Base-by-base conservation (phyloP, 331 rosid genomes). In the Telfairia occidentalis region DNA sequence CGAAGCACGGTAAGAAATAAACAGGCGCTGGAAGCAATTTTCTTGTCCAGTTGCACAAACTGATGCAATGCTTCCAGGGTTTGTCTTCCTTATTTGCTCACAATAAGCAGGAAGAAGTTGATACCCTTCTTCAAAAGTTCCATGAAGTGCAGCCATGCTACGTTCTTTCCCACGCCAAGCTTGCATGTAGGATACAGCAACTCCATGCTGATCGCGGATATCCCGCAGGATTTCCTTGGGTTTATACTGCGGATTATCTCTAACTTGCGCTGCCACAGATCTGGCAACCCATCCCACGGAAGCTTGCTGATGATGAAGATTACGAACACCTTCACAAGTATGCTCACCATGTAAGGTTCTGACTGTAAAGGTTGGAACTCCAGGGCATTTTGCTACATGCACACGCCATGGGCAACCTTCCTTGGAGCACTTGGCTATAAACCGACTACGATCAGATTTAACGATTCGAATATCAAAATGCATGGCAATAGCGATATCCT, bases 141-240 rank as follows among this genome's bases (percentile, higher is more conserved):
- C 98, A 85, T 93, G 98, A 83, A 93, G 98, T 2, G 98, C 96
- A 65, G 98, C 97, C 97, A 93, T 93, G 85, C 98, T 93, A n/a
- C 98, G 90, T 66, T 93, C 98, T 86, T 93, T 93, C 77, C 98
- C 98, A 40, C 98, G 96, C 98, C 98, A 93, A 73, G 98, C 98
- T 89, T 93, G 98, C 98, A 93, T 93, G 84, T 93, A 93, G 71
- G 98, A 93, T 78, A 93, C 98, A 77, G 97, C 96, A 75, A 93
- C 98, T 77, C 98, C 98, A 75, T 93, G 98, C 88, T 89, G 91
- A 80, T 89, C 98, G 5, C 94, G 96, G 71, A 93, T 93, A 87
- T 91, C 97, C 78, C 92, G 92, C 72, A 93, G 81, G 77, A 93
- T 93, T 81, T 93, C 98, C 77, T 93, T 91, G 45, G 97, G 98